phyloP scores from a whole-genome alignment of 1,284 basidiomycete genomes.

The Ceraceosorus guamensis region DNA sequence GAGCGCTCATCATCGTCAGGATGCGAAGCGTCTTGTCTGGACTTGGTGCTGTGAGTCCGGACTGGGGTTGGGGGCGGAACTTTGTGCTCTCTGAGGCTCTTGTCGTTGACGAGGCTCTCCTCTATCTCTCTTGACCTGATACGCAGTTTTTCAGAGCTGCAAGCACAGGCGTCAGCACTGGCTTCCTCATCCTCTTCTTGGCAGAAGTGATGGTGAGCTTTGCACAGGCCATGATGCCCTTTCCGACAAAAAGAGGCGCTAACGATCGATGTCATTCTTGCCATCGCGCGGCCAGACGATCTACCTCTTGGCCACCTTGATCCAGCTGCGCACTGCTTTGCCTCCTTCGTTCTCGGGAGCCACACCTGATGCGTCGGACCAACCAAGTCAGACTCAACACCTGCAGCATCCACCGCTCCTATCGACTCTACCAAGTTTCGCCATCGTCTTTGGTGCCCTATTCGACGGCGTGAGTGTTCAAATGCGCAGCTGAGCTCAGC shows the following conservation, averaged over 20 bases:
- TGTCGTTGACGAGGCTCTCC: background rate
- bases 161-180: constrained; percentile 48
- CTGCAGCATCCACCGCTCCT: constrained; percentile 29
- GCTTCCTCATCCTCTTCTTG: constrained; percentile 50
- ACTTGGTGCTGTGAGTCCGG: constrained; percentile 29
- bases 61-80: no score
- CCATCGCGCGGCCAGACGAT: constrained; percentile 37
- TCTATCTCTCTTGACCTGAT: background rate
- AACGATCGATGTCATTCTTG: background rate
- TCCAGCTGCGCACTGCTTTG: constrained; percentile 48
- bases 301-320: constrained; percentile 51
- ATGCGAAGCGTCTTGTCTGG: constrained; percentile 49
- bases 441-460: constrained; percentile 48
- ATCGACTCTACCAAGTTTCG: constrained; percentile 49
- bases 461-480: constrained; percentile 38
- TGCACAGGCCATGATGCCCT: no score
- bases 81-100: background rate
- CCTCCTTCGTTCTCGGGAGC: constrained; percentile 12
- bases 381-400: background rate
- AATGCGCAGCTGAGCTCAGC: no score
- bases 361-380: background rate
- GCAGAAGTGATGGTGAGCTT: constrained; percentile 48
- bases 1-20: constrained; percentile 49
- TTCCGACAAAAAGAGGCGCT: no score
- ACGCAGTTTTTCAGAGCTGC: constrained; percentile 48